Evolutionary conservation across 2,329 filamentous ascomycete species (phyloP).

Genomic region (Exophiala sideris): DNA sequence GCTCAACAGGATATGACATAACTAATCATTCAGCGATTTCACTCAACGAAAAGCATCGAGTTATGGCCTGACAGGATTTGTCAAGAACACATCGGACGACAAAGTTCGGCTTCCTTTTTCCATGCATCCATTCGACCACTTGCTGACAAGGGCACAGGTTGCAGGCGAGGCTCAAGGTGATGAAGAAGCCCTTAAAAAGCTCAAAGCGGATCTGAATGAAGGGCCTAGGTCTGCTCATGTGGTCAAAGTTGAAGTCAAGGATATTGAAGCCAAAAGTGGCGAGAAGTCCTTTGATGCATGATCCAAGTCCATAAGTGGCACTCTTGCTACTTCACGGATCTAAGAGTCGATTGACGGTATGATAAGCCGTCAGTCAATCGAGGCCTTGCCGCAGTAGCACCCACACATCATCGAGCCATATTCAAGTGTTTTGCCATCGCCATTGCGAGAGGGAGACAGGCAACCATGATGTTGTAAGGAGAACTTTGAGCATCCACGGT

Average conservation of each 20-base stretch:
- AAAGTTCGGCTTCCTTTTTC: conserved; percentile 33
- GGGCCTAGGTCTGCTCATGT: conserved; percentile 73
- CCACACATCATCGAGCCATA: too few species aligned
- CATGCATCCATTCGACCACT: neutral
- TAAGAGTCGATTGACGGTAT: too few species aligned
- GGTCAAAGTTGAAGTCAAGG: conserved; percentile 66
- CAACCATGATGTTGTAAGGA: neutral
- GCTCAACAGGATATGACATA: neutral
- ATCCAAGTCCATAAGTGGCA: neutral
- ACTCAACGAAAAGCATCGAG: conserved; percentile 42
- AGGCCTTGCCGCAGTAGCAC: too few species aligned
- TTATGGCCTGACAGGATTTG: conserved; percentile 48
- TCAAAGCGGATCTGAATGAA: conserved; percentile 70
- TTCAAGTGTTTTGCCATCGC: too few species aligned
- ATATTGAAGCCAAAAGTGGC: conserved; percentile 61
- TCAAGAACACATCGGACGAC: conserved; percentile 47
- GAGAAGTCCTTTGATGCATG: conserved; percentile 45
- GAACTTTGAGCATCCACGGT: neutral
- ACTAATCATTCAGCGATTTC: conserved; percentile 34
- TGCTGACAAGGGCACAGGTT: conserved; percentile 55
- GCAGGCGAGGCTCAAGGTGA: conserved; percentile 84
- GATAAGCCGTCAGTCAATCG: too few species aligned
- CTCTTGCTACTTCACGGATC: too few species aligned
- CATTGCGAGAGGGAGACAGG: neutral
- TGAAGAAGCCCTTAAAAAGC: conserved; percentile 60